Percentiles rank a stretch among this genome's conserved stretches.
phyloP scores from a whole-genome alignment of 257 asterid species.

The Hygrophila difformis region DNA sequence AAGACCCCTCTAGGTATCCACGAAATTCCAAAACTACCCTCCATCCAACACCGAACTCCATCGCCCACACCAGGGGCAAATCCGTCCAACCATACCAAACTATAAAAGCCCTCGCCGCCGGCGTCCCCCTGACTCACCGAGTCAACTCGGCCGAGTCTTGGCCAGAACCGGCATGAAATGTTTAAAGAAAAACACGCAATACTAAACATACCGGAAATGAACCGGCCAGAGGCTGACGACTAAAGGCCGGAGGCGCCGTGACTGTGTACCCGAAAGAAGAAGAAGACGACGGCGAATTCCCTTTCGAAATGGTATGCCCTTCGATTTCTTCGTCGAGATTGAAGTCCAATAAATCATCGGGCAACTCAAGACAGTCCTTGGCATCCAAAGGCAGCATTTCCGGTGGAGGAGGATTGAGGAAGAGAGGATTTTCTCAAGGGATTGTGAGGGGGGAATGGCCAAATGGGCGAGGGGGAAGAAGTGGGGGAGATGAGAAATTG shows the following conservation, averaged over 20 bases:
- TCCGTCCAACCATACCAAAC: too few relatives aligned
- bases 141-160: too few relatives aligned
- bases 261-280: constrained; percentile 17
- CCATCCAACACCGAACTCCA: background rate
- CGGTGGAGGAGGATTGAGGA: background rate
- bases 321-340: constrained; percentile 43
- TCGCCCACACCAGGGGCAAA: constrained; percentile 17
- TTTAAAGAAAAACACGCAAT: too few relatives aligned
- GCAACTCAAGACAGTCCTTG: constrained; percentile 30
- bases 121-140: too few relatives aligned
- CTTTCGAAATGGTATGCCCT: constrained; percentile 18
- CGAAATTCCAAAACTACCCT: constrained; percentile 19
- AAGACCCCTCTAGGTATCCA: constrained; percentile 16
- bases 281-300: constrained; percentile 18
- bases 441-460: too few relatives aligned
- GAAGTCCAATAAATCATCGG: constrained; percentile 66
- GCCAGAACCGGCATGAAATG: constrained; percentile 17
- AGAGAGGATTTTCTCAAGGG: background rate
- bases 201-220: constrained; percentile 36
- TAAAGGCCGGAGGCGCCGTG: constrained; percentile 14
- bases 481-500: too few relatives aligned
- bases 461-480: too few relatives aligned
- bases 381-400: constrained; percentile 48
- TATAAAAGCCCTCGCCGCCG: too few relatives aligned
- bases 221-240: constrained; percentile 14